Evolutionary conservation across 805 yeast genomes (phyloP), one percentile per base, ranked within the genome.

Genomic region (Myxozyma mucilagina): DNA sequence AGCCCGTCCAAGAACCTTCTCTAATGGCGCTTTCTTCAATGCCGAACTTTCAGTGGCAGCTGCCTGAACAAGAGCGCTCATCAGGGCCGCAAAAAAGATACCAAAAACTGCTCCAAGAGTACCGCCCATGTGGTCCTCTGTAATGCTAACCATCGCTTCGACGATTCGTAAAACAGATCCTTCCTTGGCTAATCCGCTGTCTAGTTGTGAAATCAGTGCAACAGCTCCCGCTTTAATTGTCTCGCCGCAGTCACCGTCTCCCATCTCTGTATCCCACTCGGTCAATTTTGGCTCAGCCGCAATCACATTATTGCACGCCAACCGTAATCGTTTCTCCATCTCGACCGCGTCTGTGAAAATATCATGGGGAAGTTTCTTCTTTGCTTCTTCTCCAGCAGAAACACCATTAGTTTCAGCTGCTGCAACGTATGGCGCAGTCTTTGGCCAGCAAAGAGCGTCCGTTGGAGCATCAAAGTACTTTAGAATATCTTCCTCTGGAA

Each of bases 161-260:
- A 65, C 56, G 18, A 53, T 24, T 18, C 47, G 48, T 11, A 63
- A 48, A n/a, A 42, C 44, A 35, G 49, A 41, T 3, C 47, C 50
- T 1, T 47, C 43, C 36, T 41, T 53, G 6, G 49, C 49, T 67
- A 83, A 82, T 14, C 85, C 79, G 50, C 89, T 72, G 0, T 87
- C 84, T 47, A 90, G 75, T 47, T 84, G 73, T 47, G 91, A 81
- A 0, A 88, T 90, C 53, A 85, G 79, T 31, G 90, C 96, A 47
- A 97, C 97, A 20, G 83, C 80, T 34, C 49, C 49, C 3, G 56
- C 47, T 9, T 85, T 89, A 63, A 92, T 76, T 0, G 97, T 92
- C 67, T 90, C 94, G 41, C 97, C 97, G 76, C 97, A 92, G 72
- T 92, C 97, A 68, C 97, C 97, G 73, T 92, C 97, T 58, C 97